Conservation (phyloP, 768 basidiomycete species). For the Coprinopsis sp. region DNA sequence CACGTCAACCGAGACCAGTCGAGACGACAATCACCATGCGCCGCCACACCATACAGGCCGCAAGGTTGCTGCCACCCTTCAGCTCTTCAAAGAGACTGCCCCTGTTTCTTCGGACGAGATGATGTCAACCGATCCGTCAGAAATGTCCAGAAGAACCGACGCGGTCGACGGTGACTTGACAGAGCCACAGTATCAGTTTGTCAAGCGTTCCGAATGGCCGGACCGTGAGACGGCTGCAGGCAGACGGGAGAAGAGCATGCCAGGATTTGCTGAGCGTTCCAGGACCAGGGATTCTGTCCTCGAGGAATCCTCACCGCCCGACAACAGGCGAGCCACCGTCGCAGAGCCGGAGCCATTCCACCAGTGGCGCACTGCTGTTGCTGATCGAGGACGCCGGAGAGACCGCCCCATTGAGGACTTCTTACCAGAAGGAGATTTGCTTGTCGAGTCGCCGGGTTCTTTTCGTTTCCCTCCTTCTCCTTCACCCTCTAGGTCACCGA, state of each 20-base stretch:
- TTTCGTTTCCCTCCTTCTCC: slow-evolving; percentile 52
- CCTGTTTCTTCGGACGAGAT: slow-evolving; percentile 33
- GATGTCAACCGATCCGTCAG: slow-evolving; percentile 27
- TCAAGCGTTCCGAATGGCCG: slow-evolving; percentile 83
- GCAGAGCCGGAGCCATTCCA: slow-evolving; percentile 41
- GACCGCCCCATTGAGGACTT: slow-evolving; percentile 47
- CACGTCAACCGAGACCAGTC: slow-evolving; percentile 27
- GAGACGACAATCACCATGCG: slow-evolving; percentile 26
- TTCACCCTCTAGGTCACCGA: slow-evolving; percentile 45
- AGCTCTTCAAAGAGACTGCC: slow-evolving; percentile 76
- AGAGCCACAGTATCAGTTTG: slow-evolving; percentile 72
- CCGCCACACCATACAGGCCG: slow-evolving; percentile 56
- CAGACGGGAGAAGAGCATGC: slow-evolving; percentile 63
- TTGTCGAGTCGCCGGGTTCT: slow-evolving; percentile 36
- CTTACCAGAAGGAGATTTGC: slow-evolving; percentile 26
- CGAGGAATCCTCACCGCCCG: too few species aligned
- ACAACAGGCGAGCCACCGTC: slow-evolving; percentile 23
- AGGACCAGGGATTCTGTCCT: slow-evolving; percentile 45
- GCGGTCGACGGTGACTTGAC: slow-evolving; percentile 48
- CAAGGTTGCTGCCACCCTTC: slow-evolving; percentile 78
- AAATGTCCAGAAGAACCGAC: slow-evolving; percentile 26
- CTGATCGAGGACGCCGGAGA: slow-evolving; percentile 58
- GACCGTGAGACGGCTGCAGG: slow-evolving; percentile 71
- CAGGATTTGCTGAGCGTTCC: slow-evolving; percentile 51
- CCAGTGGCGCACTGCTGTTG: slow-evolving; percentile 51